Evolutionary conservation across 2,329 filamentous ascomycete species (phyloP).

Genomic region (Diaporthe sp.): DNA sequence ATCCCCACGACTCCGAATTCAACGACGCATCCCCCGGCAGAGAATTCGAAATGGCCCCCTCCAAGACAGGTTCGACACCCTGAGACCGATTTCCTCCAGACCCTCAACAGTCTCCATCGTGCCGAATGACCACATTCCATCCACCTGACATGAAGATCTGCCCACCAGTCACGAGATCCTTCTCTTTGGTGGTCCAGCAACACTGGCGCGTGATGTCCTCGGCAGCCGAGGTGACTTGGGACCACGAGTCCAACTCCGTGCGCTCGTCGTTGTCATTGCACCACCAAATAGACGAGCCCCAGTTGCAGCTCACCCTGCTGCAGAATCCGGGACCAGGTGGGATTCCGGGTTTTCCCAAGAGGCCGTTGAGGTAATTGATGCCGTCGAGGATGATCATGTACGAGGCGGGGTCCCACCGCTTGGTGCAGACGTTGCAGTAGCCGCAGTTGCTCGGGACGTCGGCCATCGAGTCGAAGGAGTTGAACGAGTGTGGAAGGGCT

Average conservation of each 20-base stretch:
- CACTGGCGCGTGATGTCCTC: background rate
- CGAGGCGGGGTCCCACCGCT: background rate
- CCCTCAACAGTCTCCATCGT: background rate
- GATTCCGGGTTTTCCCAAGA: background rate
- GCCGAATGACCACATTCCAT: background rate
- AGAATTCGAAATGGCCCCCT: constrained; percentile 43
- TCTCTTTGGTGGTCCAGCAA: background rate
- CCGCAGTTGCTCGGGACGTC: background rate
- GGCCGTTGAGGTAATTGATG: background rate
- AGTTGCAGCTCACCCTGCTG: background rate
- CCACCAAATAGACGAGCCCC: background rate
- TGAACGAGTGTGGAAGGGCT: background rate
- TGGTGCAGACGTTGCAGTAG: constrained; percentile 13
- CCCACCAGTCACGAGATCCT: background rate
- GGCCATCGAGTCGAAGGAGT: background rate
- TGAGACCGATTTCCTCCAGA: constrained; percentile 27
- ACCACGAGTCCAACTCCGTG: background rate
- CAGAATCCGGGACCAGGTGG: background rate
- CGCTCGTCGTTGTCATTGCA: background rate
- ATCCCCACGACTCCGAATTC: constrained; percentile 40
- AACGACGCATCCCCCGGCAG: constrained; percentile 41
- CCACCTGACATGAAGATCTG: background rate
- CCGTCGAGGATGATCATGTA: background rate
- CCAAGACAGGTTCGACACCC: constrained; percentile 43
- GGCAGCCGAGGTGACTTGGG: background rate